Percentiles rank a stretch among this genome's conserved stretches.
Evolutionary conservation across 169 alveolate species (phyloP).

Genomic region (Amoebophrya sp.): DNA sequence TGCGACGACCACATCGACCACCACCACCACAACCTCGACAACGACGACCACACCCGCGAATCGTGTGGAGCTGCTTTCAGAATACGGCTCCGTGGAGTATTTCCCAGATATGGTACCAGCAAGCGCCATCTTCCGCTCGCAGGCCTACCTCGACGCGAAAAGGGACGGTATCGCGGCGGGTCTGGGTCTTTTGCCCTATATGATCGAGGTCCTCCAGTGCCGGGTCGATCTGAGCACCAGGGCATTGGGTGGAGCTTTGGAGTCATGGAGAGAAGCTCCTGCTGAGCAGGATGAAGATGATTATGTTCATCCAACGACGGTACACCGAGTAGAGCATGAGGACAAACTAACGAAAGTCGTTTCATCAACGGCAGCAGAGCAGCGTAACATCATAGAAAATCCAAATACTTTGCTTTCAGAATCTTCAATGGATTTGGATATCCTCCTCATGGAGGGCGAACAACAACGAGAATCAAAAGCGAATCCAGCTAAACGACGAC

Average conservation of each 20-base stretch:
- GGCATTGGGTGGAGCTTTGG: not conserved
- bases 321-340: too few species aligned
- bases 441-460: not conserved
- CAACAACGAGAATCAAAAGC: not conserved
- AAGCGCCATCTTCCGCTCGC: not conserved
- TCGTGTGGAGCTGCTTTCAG: not conserved
- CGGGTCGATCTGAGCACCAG: too few species aligned
- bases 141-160: not conserved
- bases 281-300: not conserved
- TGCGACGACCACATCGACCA: not conserved
- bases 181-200: not conserved
- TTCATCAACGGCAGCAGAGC: not conserved
- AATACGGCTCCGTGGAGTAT: not conserved
- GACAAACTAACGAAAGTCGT: too few species aligned
- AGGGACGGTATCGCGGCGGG: not conserved
- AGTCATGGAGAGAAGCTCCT: not conserved
- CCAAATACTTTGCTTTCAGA: too few species aligned
- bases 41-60: not conserved
- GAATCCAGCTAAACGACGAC: not conserved
- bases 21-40: not conserved
- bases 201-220: not conserved
- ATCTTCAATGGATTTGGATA: too few species aligned
- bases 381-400: not conserved
- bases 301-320: not conserved
- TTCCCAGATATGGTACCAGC: not conserved